Evolutionary conservation across 345 rosid species (phyloP).

Genomic region (Microcos paniculata): DNA sequence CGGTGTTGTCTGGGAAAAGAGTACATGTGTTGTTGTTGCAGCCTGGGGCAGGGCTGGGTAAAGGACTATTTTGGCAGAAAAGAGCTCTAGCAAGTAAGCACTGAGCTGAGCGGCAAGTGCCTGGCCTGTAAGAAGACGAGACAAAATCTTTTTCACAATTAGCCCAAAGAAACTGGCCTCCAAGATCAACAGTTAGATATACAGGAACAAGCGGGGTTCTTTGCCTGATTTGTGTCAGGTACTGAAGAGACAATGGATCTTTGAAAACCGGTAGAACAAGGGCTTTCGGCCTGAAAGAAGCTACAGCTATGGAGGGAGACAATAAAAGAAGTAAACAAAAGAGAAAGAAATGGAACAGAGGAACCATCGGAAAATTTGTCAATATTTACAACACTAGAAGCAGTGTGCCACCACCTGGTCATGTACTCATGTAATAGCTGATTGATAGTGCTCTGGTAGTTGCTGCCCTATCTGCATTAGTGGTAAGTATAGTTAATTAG

Average conservation of each 20-base stretch:
- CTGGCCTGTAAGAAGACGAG: not conserved
- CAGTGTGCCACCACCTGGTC: too few relatives aligned
- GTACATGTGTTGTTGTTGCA: slow-evolving; percentile 51
- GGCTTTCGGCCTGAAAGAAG: slow-evolving; percentile 64
- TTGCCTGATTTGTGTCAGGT: slow-evolving; percentile 47
- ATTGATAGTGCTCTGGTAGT: too few relatives aligned
- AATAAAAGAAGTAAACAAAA: slow-evolving; percentile 4
- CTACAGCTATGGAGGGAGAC: slow-evolving; percentile 8
- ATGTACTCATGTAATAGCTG: too few relatives aligned
- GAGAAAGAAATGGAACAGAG: not conserved
- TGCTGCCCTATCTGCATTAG: too few relatives aligned
- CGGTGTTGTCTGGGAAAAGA: slow-evolving; percentile 35
- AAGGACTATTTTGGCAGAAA: too few relatives aligned
- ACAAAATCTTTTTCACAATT: slow-evolving; percentile 28
- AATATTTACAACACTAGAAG: too few relatives aligned
- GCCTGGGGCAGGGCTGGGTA: slow-evolving; percentile 23
- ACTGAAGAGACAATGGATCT: slow-evolving; percentile 58
- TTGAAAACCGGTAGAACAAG: slow-evolving; percentile 52
- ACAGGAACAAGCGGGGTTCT: slow-evolving; percentile 55
- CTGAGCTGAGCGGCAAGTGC: too few relatives aligned
- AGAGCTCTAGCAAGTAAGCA: too few relatives aligned
- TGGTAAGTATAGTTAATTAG: too few relatives aligned
- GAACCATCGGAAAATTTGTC: not conserved
- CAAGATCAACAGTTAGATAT: slow-evolving; percentile 52
- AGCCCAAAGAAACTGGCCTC: slow-evolving; percentile 59